phyloP scores from a whole-genome alignment of 1,284 basidiomycete species.

The Apiotrichum gracile region DNA sequence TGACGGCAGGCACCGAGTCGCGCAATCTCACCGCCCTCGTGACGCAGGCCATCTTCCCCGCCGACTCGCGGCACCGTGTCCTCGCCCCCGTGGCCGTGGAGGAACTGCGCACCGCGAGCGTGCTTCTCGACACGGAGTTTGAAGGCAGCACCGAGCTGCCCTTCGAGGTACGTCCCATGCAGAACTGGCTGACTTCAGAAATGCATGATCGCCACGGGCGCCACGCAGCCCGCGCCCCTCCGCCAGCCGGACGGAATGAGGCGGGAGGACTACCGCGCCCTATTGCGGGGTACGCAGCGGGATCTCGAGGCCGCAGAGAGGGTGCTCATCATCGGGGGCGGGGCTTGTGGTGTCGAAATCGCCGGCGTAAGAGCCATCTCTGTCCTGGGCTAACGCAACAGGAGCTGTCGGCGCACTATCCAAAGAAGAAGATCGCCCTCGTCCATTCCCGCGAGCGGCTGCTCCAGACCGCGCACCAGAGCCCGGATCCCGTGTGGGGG shows the following conservation, averaged over 20 bases:
- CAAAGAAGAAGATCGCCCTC: conserved; percentile 19
- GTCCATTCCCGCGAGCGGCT: conserved; percentile 29
- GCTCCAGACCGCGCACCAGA: conserved; percentile 23
- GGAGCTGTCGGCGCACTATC: conserved; percentile 33
- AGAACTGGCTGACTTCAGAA: conserved; percentile 18
- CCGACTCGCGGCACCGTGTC: conserved; percentile 29
- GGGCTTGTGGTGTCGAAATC: conserved; percentile 50
- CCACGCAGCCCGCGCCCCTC: conserved; percentile 40
- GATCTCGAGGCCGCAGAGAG: conserved; percentile 23
- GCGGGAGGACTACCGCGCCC: conserved; percentile 19
- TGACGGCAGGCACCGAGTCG: too few relatives aligned
- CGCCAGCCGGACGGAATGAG: conserved; percentile 27
- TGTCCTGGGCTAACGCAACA: neutral
- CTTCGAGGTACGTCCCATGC: conserved; percentile 39
- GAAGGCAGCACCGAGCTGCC: conserved; percentile 40
- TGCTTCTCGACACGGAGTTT: conserved; percentile 42
- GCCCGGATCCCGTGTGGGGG: too few relatives aligned
- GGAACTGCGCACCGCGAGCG: conserved; percentile 32
- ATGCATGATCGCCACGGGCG: conserved; percentile 42
- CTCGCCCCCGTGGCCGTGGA: conserved; percentile 39
- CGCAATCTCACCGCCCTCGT: conserved; percentile 36
- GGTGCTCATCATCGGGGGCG: conserved; percentile 47
- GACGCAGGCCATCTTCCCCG: conserved; percentile 36
- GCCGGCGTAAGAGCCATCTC: conserved; percentile 48
- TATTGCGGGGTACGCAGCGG: conserved; percentile 19